Base-by-base conservation (phyloP, 345 rosid genomes). In the Aquilaria malaccensis region DNA sequence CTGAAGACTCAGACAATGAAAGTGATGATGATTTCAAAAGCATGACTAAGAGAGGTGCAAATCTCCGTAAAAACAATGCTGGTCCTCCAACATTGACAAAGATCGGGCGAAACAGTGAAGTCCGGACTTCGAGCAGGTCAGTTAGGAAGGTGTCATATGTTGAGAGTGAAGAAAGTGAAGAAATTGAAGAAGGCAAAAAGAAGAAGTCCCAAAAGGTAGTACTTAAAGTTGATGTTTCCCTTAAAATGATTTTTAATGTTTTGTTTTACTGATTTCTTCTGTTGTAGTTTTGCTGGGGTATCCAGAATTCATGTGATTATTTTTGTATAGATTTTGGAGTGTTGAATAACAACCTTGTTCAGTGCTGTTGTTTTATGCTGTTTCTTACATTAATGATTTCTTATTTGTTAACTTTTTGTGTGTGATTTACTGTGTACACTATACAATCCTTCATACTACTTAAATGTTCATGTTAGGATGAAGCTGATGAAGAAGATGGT, bases 161-260 rank as follows among this genome's bases (percentile, higher is more conserved):
- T 56, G 99, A 95, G 81, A 95, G 98, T 73, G 99, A 95, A 56
- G 99, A 88, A 77, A 95, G 98, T 71, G 99, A 95, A 81, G 97
- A 88, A 54, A 63, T 72, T 63, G 96, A 87, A 76, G 98, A 91
- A 74, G 83, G 81, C 65, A 91, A 72, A 78, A 87, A 75, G 83
- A 87, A 79, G 55, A 91, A 86, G 72, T 60, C 65, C 13, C 98
- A 70, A 61, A 88, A 88, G 98, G 98, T 91, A 79, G 59, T 41
- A 31, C 66, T 51, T 64, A 46, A 56, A 60, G 30, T 55, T 51
- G 45, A 53, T 62, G 37, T 57, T 43, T 31, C 46, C 13, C 57
- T 22, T 67, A 37, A 37, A 9, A 37, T 37, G 43, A 37, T 37
- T 9, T 37, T 37, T 37, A 4, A 37, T 45, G 32, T 51, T n/a